phyloP scores from a whole-genome alignment of 805 yeast species.

The Wickerhamiella parazyma region DNA sequence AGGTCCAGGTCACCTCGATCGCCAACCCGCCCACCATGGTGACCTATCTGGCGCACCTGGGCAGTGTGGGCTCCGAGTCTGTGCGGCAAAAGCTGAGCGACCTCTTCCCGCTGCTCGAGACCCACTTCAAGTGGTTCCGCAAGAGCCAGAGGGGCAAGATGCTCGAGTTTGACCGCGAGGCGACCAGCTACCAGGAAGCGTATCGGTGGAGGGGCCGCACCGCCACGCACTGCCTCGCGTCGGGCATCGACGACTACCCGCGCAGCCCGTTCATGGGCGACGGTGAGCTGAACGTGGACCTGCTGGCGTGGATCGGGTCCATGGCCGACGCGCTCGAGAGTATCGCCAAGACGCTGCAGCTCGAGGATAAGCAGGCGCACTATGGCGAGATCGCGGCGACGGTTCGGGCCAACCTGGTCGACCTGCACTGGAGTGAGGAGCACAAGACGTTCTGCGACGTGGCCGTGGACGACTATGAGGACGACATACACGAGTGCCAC shows the following conservation, averaged over 20 bases:
- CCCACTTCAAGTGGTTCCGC: slow-evolving; percentile 78
- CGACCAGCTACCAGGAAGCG: slow-evolving; percentile 41
- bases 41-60: slow-evolving; percentile 38
- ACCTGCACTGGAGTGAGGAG: slow-evolving; percentile 65
- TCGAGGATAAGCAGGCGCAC: slow-evolving; percentile 41
- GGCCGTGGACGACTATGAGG: slow-evolving; percentile 60
- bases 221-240: slow-evolving; percentile 68
- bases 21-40: slow-evolving; percentile 94
- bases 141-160: slow-evolving; percentile 63
- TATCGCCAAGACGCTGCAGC: slow-evolving; percentile 51
- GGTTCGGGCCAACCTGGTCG: slow-evolving; percentile 51
- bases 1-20: slow-evolving; percentile 71
- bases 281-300: slow-evolving; percentile 83
- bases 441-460: slow-evolving; percentile 68
- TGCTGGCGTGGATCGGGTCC: slow-evolving; percentile 84
- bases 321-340: slow-evolving; percentile 73
- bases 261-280: slow-evolving; percentile 67
- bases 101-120: slow-evolving; percentile 62
- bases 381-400: slow-evolving; percentile 42
- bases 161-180: slow-evolving; percentile 53
- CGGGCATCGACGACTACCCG: slow-evolving; percentile 94
- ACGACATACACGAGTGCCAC: slow-evolving; percentile 57
- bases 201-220: slow-evolving; percentile 94
- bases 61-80: slow-evolving; percentile 23
- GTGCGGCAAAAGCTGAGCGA: slow-evolving; percentile 24